Base-by-base conservation (phyloP, 164 flowering plant species). In the Dillenia suffruticosa region DNA sequence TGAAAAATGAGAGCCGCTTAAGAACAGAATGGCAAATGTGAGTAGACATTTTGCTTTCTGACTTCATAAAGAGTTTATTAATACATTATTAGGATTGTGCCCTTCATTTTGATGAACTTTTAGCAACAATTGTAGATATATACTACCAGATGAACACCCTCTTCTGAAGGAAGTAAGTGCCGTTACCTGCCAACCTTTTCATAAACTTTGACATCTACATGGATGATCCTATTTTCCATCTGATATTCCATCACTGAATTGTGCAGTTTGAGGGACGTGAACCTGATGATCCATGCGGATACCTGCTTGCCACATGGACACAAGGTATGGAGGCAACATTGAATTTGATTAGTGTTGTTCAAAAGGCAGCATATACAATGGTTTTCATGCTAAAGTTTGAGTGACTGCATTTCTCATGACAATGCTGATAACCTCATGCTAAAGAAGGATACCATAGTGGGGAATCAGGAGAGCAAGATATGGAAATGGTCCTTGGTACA, bases 1-100 rank as follows among this genome's bases (percentile, higher is more conserved):
- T 90, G 15, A 92, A 92, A 74, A 58, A 68, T 54, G 68, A 74
- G 8, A 75, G 75, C 52, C 74, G 88, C 10, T 72, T 88, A 55
- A 70, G 98, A 57, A 92, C 98, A 46, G 92, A 82, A 61, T 95
- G 88, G 65, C 72, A 45, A 58, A 87, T 79, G 90, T 85, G 70
- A 81, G 90, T 75, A 46, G 15, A 26, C 44, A 11, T 12, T 51
- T 32, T 57, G n/a, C 13, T 7, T 12, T 11, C 12, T 26, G 15
- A 61, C 5, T 49, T 49, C 13, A 19, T 19, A 19, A 19, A 19
- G 22, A 19, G 22, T 19, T 19, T 19, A 19, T 19, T 19, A 19
- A 26, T 26, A 19, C 14, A 19, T 26, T 5, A 16, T 2, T 5
- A 26, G 32, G 3, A 26, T 19, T 19, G 22, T 19, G 32, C 32